phyloP scores from a whole-genome alignment of 2,329 filamentous ascomycete genomes.

The Ceratocystis variospora region DNA sequence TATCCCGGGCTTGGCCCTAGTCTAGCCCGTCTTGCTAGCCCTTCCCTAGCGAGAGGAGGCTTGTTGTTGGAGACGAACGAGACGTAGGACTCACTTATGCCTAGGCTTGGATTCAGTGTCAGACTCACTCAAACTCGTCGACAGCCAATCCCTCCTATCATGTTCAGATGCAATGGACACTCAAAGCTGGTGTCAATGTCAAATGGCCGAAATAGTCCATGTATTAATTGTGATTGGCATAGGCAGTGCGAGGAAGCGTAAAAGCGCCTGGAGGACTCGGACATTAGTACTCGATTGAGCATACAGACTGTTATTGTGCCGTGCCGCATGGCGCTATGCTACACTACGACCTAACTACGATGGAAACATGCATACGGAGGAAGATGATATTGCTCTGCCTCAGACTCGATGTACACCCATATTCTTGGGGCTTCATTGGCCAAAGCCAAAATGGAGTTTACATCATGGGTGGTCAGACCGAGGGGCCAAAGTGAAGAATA shows the following conservation, averaged over 20 bases:
- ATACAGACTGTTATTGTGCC: background rate
- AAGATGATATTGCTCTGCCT: background rate
- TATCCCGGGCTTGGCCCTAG: background rate
- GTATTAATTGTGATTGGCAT: slow-evolving; percentile 5
- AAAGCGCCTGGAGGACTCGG: background rate
- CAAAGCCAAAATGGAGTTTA: background rate
- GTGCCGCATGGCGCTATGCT: background rate
- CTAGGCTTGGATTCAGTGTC: background rate
- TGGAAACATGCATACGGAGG: background rate
- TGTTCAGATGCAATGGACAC: background rate
- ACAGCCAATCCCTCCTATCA: background rate
- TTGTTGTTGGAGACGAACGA: no score
- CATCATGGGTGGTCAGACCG: background rate
- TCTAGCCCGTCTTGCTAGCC: background rate
- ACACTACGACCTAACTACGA: background rate
- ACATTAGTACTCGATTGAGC: background rate
- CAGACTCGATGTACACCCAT: background rate
- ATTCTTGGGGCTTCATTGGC: background rate
- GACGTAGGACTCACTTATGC: no score
- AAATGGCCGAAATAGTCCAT: background rate
- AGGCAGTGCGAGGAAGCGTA: background rate
- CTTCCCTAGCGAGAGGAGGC: background rate
- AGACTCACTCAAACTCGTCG: background rate
- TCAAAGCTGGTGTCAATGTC: background rate
- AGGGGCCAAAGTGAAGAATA: background rate